A percentile compares a stretch with the other conserved stretches of the same genome.
phyloP scores from a whole-genome alignment of 441 rosid genomes.

The Manihot esculenta region DNA sequence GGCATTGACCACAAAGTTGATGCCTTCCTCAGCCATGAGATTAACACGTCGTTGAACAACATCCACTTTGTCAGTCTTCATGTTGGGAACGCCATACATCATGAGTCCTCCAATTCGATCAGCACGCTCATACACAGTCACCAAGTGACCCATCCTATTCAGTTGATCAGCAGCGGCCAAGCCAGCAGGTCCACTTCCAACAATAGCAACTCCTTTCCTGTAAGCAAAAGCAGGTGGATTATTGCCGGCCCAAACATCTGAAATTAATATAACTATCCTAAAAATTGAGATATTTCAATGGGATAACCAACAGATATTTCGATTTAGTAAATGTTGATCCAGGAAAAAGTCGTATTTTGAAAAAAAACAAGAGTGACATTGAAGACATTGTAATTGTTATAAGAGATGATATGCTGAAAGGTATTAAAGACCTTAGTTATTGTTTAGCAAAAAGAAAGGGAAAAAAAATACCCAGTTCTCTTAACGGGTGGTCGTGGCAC shows the following conservation, averaged over 20 bases:
- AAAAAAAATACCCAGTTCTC: conserved; percentile 76
- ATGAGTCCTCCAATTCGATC: conserved; percentile 99
- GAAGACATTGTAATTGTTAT: neutral
- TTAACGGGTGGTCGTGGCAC: conserved; percentile 84
- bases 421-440: neutral
- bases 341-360: neutral
- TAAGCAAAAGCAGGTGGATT: conserved; percentile 13
- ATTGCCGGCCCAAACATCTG: neutral
- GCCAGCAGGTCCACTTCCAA: conserved; percentile 99
- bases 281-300: neutral
- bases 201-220: conserved; percentile 85
- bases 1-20: conserved; percentile 89
- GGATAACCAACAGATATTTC: neutral
- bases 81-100: conserved; percentile 99
- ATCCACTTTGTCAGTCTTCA: conserved; percentile 97
- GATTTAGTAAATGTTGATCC: too few relatives aligned
- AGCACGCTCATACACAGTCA: conserved; percentile 93
- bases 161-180: conserved; percentile 99
- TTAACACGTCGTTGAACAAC: conserved; percentile 92
- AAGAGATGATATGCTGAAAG: neutral
- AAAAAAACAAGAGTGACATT: neutral
- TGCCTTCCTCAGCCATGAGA: conserved; percentile 92
- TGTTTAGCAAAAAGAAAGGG: neutral
- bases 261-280: neutral
- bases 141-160: conserved; percentile 92